phyloP scores from a whole-genome alignment of 208 protist genomes.

The Wallacemonas rigidus region DNA sequence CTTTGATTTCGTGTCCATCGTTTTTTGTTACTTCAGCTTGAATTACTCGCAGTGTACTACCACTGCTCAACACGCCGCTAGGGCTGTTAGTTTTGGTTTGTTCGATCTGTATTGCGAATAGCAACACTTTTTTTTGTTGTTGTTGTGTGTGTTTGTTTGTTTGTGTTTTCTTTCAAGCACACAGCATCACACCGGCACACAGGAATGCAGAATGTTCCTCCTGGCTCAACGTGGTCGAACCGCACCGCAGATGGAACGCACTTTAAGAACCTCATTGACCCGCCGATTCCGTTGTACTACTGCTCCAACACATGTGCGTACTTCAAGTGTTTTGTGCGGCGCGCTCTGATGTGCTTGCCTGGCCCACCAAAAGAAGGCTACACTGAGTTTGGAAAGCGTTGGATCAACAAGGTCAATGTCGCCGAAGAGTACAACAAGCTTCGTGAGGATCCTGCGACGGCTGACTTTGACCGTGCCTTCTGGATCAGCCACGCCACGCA shows the following conservation, averaged over 20 bases:
- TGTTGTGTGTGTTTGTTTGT: background rate
- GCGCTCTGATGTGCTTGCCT: background rate
- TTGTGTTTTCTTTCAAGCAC: background rate
- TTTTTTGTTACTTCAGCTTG: no score
- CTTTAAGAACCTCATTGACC: constrained; percentile 58
- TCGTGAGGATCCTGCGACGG: background rate
- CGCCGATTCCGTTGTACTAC: constrained; percentile 1
- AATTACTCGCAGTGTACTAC: no score
- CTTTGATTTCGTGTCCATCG: no score
- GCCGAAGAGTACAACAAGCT: constrained; percentile 29
- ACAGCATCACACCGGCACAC: background rate
- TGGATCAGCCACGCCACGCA: constrained; percentile 83
- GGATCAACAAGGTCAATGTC: constrained; percentile 38
- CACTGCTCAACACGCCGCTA: no score
- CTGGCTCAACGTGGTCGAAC: constrained; percentile 52
- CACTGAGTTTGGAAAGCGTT: constrained; percentile 38
- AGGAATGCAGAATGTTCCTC: constrained; percentile 17
- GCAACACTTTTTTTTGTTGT: background rate
- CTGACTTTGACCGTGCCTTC: constrained; percentile 40
- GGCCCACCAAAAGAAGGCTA: constrained; percentile 40
- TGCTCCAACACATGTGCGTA: background rate
- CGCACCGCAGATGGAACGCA: constrained; percentile 38
- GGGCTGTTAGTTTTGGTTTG: no score
- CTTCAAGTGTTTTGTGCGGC: constrained; percentile 1
- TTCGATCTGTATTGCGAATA: no score